A percentile compares a stretch with the other conserved stretches of the same genome.
Conservation (phyloP, 2,329 filamentous ascomycete genomes). For the Penicillium fuscoglaucum region DNA sequence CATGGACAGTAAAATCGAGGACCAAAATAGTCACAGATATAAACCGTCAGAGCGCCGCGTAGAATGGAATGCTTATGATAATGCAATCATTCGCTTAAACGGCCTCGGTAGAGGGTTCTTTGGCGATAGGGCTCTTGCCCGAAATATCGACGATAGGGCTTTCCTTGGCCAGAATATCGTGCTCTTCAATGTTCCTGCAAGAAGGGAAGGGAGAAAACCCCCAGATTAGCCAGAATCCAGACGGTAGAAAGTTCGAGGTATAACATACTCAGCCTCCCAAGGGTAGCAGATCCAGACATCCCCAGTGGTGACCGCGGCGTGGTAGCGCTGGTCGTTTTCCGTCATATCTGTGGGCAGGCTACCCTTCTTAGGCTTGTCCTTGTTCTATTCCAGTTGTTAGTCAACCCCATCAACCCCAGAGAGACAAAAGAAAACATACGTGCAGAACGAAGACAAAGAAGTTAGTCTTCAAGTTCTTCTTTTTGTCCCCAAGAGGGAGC, state of each 20-base stretch:
- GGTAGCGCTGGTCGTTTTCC: slow-evolving; percentile 65
- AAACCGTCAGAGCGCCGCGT: slow-evolving; percentile 19
- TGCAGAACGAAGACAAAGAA: slow-evolving; percentile 97
- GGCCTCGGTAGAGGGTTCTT: slow-evolving; percentile 6
- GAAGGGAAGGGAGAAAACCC: slow-evolving; percentile 6
- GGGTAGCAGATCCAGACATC: slow-evolving; percentile 99
- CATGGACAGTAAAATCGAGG: slow-evolving; percentile 11
- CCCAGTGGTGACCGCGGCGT: slow-evolving; percentile 82
- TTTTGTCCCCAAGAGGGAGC: slow-evolving; percentile 66
- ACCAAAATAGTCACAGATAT: slow-evolving; percentile 11
- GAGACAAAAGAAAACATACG: slow-evolving; percentile 52
- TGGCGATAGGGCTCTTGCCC: not conserved
- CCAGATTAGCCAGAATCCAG: slow-evolving; percentile 23
- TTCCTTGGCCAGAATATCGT: slow-evolving; percentile 68
- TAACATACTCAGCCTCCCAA: slow-evolving; percentile 78
- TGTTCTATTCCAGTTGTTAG: slow-evolving; percentile 65
- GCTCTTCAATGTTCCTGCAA: slow-evolving; percentile 78
- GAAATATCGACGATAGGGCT: slow-evolving; percentile 23
- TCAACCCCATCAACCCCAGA: not conserved
- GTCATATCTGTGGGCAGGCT: slow-evolving; percentile 76
- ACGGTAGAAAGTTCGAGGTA: not conserved
- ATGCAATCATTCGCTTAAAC: slow-evolving; percentile 26
- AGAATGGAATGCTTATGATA: slow-evolving; percentile 18
- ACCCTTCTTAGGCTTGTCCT: slow-evolving; percentile 96
- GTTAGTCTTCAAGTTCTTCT: slow-evolving; percentile 75